Conservation (phyloP, 139 green algal species). For the Astrephomene gubernaculifera region DNA sequence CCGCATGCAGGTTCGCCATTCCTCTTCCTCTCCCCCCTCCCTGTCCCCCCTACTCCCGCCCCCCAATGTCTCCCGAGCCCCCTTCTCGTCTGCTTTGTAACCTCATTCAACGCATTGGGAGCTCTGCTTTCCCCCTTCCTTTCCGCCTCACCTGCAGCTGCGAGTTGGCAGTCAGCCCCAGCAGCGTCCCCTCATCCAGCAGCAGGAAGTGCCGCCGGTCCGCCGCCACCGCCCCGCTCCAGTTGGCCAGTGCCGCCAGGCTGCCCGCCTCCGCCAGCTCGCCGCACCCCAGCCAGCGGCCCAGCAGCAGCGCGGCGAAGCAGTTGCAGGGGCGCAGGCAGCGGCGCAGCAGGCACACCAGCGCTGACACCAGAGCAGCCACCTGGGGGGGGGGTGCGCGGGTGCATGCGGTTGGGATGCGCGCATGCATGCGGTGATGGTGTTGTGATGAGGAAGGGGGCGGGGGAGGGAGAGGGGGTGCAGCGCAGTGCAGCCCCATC, state of each 20-base stretch:
- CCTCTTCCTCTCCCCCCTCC: not conserved
- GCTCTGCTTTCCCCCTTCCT: not conserved
- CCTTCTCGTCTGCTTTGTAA: too few relatives aligned
- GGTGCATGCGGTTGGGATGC: too few relatives aligned
- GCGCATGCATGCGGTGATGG: too few relatives aligned
- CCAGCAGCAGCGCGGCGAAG: constrained; percentile 26
- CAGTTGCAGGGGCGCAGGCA: not conserved
- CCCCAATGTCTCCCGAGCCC: too few relatives aligned
- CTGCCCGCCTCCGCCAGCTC: constrained; percentile 18
- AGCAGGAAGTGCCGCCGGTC: constrained; percentile 1
- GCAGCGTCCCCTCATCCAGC: not conserved
- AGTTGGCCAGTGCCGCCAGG: constrained; percentile 17
- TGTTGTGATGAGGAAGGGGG: too few relatives aligned
- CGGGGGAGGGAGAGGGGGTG: too few relatives aligned
- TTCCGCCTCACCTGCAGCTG: constrained; percentile 16
- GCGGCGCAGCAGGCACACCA: constrained; percentile 1
- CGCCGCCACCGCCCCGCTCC: not conserved
- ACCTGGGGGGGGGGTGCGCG: not conserved
- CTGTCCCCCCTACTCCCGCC: too few relatives aligned
- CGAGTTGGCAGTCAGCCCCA: constrained; percentile 25
- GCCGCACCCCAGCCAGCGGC: not conserved
- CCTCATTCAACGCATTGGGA: too few relatives aligned
- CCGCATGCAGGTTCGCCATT: not conserved
- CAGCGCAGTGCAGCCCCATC: too few relatives aligned
- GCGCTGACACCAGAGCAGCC: not conserved